Evolutionary conservation across 2,329 filamentous ascomycete genomes (phyloP), one percentile per base, ranked within the genome.

Genomic region (Colletotrichum chrysophilum): DNA sequence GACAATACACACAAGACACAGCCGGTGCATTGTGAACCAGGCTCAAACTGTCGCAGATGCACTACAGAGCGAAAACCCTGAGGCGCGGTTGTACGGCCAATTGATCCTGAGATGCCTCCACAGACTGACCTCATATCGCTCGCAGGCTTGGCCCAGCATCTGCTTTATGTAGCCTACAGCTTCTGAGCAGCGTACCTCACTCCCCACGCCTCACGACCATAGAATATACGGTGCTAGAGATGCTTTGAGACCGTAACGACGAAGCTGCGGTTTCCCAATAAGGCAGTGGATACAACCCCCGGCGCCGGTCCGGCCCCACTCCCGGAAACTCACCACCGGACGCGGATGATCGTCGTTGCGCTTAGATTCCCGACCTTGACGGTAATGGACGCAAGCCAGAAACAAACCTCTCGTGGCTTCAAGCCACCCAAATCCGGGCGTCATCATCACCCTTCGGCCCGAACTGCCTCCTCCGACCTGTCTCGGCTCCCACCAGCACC

Each of bases 91-190:
- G 5, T 48, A 21, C 18, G 18, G 38, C 38, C 18, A 5, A 4
- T 48, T 7, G 38, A 48, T 1, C 0, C 1, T n/a, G 38, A 48
- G 38, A 48, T n/a, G 38, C 38, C 8, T 43, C 9, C 16, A 4
- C 38, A 48, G 18, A n/a, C 3, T n/a, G 18, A n/a, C 1, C 5
- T 3, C 0, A 6, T 0, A 2, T n/a, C 18, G 0, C 38, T n/a
- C 0, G 38, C 9, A 48, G 1, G 0, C 38, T 1, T 48, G 18
- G 0, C 3, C 16, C 9, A n/a, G 18, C 7, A 10, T 21, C 8
- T 12, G 8, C 18, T n/a, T 7, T 5, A n/a, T 21, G 18, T 18
- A 48, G 9, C 38, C 38, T 48, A 48, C 18, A 21, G 18, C 8
- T 48, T 48, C 9, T 12, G n/a, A 9, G 18, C 18, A 48, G 1